Percentiles rank a stretch among this genome's conserved stretches.
phyloP scores from a whole-genome alignment of 257 asterid species.

The Nicotiana tomentosiformis region DNA sequence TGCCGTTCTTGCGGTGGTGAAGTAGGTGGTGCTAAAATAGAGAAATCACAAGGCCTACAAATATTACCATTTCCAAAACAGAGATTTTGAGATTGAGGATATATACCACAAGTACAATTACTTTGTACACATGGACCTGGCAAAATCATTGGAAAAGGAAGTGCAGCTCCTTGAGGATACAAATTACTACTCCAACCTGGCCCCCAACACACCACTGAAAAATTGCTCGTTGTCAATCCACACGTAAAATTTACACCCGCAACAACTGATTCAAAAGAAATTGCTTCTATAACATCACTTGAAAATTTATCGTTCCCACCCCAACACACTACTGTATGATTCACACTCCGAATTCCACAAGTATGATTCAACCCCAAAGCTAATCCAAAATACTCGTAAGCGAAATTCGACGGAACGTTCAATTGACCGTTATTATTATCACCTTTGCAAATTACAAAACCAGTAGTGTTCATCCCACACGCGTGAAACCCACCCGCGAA shows the following conservation, averaged over 20 bases:
- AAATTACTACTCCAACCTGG: conserved; percentile 51
- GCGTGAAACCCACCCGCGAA: conserved; percentile 60
- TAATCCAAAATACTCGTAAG: conserved; percentile 31
- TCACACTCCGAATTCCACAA: conserved; percentile 53
- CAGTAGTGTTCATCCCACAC: conserved; percentile 49
- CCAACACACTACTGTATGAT: conserved; percentile 74
- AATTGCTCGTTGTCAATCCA: conserved; percentile 55
- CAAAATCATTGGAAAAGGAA: conserved; percentile 52
- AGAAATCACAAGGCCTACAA: conserved; percentile 61
- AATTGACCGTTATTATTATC: conserved; percentile 47
- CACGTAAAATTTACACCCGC: conserved; percentile 72
- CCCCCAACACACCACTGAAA: conserved; percentile 81
- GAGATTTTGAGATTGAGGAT: conserved; percentile 52
- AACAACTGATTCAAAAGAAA: conserved; percentile 60
- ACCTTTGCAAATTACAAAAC: conserved; percentile 58
- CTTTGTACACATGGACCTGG: conserved; percentile 65
- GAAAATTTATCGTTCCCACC: conserved; percentile 41
- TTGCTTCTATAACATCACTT: conserved; percentile 19
- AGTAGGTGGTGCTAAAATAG: conserved; percentile 11
- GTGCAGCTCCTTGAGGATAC: conserved; percentile 29
- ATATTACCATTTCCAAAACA: conserved; percentile 73
- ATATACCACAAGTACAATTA: conserved; percentile 52
- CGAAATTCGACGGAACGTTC: conserved; percentile 37
- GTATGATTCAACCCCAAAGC: conserved; percentile 62
- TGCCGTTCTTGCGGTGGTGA: conserved; percentile 4